Conservation (phyloP, 176 grass and related monocot species). For the Oryza meyeriana region DNA sequence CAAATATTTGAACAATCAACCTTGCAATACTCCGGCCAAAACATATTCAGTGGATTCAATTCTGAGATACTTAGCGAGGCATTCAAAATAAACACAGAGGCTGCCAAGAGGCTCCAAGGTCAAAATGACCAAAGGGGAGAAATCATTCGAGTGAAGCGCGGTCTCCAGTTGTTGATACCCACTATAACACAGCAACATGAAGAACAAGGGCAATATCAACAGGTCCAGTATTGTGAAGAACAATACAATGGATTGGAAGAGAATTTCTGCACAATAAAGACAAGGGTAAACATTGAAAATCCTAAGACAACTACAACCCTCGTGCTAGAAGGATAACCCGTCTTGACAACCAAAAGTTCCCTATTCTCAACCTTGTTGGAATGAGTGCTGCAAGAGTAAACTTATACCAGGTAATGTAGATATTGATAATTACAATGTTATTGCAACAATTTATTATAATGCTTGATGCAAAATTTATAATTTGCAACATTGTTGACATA, state of each 20-base stretch:
- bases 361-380: slow-evolving; percentile 33
- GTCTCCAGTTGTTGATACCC: not conserved
- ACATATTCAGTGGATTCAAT: slow-evolving; percentile 40
- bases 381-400: slow-evolving; percentile 42
- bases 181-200: not conserved
- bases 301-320: slow-evolving; percentile 39
- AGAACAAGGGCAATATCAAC: not conserved
- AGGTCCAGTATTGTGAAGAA: not conserved
- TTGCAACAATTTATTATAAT: not conserved
- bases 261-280: slow-evolving; percentile 31
- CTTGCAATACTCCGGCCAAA: not conserved
- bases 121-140: slow-evolving; percentile 38
- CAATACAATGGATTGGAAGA: slow-evolving; percentile 34
- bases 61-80: slow-evolving; percentile 31
- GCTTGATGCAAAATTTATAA: not conserved
- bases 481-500: not conserved
- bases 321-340: slow-evolving; percentile 24
- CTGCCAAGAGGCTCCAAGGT: slow-evolving; percentile 24
- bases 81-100: slow-evolving; percentile 19
- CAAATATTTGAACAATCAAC: not conserved
- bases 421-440: not conserved
- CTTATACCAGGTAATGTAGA: slow-evolving; percentile 16
- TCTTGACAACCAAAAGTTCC: slow-evolving; percentile 42
- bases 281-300: slow-evolving; percentile 35
- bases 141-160: slow-evolving; percentile 32